These are phyloP conservation scores for Waltiozyma sp. DNA, from an alignment of 1,139 yeast genomes.

Conservation along the genomic window DNA sequence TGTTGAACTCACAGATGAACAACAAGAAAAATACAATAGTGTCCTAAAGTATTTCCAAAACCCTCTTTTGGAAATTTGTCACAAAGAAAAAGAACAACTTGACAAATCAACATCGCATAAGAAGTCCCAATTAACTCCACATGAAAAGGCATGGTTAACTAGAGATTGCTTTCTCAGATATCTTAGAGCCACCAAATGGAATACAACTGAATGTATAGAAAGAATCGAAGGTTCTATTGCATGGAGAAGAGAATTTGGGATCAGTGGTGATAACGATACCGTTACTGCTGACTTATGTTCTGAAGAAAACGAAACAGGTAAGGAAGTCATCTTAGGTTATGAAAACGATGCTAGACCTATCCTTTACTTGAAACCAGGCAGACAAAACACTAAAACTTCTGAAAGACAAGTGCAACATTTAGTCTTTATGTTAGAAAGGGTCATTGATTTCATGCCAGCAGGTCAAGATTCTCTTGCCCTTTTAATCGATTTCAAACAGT, in stretches of 20 bases:
- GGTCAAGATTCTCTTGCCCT: slow-evolving; percentile 89
- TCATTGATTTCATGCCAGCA: slow-evolving; percentile 83
- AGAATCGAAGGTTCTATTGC: slow-evolving; percentile 64
- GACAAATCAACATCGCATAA: slow-evolving; percentile 15
- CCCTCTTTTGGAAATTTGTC: slow-evolving; percentile 23
- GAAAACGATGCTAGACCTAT: slow-evolving; percentile 83
- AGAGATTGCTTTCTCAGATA: slow-evolving; percentile 81
- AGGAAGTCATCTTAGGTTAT: slow-evolving; percentile 75
- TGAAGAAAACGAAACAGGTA: slow-evolving; percentile 78
- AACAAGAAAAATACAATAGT: slow-evolving; percentile 41
- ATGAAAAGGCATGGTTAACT: slow-evolving; percentile 81
- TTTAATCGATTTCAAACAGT: slow-evolving; percentile 76
- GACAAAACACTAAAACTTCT: slow-evolving; percentile 83
- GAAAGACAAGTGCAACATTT: slow-evolving; percentile 85
- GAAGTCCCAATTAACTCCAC: slow-evolving; percentile 28
- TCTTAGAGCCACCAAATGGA: slow-evolving; percentile 86
- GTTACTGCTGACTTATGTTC: slow-evolving; percentile 53
- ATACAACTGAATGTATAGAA: slow-evolving; percentile 51
- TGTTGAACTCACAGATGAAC: slow-evolving; percentile 36
- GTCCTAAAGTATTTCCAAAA: slow-evolving; percentile 51
- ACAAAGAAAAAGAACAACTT: slow-evolving; percentile 27
- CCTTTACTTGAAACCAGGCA: slow-evolving; percentile 77
- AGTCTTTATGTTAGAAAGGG: slow-evolving; percentile 82
- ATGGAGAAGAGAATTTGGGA: slow-evolving; percentile 91
- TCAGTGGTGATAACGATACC: slow-evolving; percentile 40